A percentile compares a stretch with the other conserved stretches of the same genome.
Conservation (phyloP, 2,329 filamentous ascomycete species). For the Paraconiothyrium brasiliense region DNA sequence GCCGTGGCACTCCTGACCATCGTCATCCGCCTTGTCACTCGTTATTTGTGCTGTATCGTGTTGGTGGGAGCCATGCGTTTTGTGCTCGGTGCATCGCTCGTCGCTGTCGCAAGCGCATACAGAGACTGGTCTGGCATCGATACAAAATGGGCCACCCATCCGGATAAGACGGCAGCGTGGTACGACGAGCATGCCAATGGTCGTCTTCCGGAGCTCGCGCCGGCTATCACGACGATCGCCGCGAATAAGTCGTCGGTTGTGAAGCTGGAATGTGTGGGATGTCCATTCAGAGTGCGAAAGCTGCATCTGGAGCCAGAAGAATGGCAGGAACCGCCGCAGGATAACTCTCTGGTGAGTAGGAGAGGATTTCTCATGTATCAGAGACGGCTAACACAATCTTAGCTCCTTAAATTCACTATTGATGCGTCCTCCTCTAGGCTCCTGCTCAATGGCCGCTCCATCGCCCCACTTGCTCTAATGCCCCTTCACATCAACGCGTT, state of each 20-base stretch:
- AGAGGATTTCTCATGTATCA: not conserved
- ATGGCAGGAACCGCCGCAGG: constrained; percentile 31
- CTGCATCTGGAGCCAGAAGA: constrained; percentile 16
- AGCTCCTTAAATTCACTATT: constrained; percentile 40
- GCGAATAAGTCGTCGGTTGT: constrained; percentile 37
- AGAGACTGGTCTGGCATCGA: constrained; percentile 12
- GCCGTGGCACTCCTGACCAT: constrained; percentile 3
- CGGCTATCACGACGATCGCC: constrained; percentile 30
- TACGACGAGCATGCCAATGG: constrained; percentile 19
- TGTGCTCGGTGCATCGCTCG: constrained; percentile 20
- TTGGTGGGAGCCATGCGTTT: constrained; percentile 26
- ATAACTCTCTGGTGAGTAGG: constrained; percentile 36
- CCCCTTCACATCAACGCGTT: constrained; percentile 33
- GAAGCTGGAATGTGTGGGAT: constrained; percentile 40
- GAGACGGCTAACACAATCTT: constrained; percentile 8
- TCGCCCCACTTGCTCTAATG: constrained; percentile 32
- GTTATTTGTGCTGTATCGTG: constrained; percentile 8
- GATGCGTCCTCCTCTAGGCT: constrained; percentile 20
- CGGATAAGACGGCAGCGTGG: constrained; percentile 28
- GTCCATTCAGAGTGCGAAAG: constrained; percentile 32
- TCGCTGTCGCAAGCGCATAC: constrained; percentile 18
- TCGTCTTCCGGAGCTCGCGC: constrained; percentile 22
- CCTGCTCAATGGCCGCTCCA: constrained; percentile 32
- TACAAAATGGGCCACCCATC: constrained; percentile 21
- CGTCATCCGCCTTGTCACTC: constrained; percentile 16